A percentile compares a stretch with the other conserved stretches of the same genome.
Conservation (phyloP, 2,329 filamentous ascomycete genomes). For the Clonostachys sp. region DNA sequence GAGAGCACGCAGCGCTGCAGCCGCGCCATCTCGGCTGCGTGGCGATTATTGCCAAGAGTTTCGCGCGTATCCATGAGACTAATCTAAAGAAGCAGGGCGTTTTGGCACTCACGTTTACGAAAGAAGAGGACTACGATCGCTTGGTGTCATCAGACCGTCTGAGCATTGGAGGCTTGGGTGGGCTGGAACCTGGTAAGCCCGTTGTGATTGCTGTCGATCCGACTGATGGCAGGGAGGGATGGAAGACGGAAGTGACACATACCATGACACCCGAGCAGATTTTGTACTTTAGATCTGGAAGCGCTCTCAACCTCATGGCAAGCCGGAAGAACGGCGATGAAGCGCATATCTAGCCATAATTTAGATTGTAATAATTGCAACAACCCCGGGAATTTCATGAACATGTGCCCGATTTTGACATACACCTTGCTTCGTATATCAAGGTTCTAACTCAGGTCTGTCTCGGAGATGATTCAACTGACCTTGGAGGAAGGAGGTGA, state of each 20-base stretch:
- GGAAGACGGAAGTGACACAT: neutral
- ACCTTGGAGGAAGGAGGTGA: too few species aligned
- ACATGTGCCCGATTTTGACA: too few species aligned
- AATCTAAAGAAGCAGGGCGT: slow-evolving; percentile 79
- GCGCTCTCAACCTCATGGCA: neutral
- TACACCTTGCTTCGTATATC: too few species aligned
- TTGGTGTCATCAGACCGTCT: neutral
- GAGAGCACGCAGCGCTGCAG: slow-evolving; percentile 83
- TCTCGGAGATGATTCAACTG: too few species aligned
- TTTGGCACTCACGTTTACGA: slow-evolving; percentile 53
- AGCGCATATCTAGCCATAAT: too few species aligned
- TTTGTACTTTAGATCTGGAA: neutral
- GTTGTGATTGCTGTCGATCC: neutral
- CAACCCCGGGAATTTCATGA: too few species aligned
- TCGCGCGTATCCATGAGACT: slow-evolving; percentile 88
- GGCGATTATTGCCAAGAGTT: slow-evolving; percentile 75
- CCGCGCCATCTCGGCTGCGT: slow-evolving; percentile 78
- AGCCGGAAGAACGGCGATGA: too few species aligned
- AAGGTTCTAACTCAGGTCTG: too few species aligned
- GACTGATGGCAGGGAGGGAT: neutral
- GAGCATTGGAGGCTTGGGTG: neutral
- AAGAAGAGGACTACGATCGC: neutral
- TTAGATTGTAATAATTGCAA: too few species aligned
- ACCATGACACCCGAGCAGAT: neutral
- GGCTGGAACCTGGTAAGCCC: neutral